Percentiles rank a stretch among this genome's conserved stretches.
phyloP scores from a whole-genome alignment of 345 rosid species.

The Hypericum perforatum region DNA sequence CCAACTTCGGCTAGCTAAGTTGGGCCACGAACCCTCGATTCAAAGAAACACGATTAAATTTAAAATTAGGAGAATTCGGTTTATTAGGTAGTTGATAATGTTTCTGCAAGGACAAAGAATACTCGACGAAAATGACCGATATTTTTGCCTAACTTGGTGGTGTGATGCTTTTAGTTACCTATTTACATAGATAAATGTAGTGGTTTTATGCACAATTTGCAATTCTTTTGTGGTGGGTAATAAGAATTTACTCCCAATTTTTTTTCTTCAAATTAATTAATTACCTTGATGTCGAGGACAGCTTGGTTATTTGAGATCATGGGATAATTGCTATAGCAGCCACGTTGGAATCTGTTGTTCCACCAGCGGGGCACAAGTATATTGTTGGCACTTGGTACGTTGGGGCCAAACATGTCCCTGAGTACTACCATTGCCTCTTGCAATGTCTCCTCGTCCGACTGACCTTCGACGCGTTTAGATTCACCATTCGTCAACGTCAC shows the following conservation, averaged over 20 bases:
- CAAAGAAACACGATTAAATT: neutral
- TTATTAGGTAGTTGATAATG: no score
- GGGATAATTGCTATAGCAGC: conserved; percentile 97
- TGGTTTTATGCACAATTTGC: no score
- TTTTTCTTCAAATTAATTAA: no score
- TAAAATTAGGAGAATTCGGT: neutral
- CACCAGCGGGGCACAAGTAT: conserved; percentile 96
- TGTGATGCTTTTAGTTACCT: no score
- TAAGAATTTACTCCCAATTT: no score
- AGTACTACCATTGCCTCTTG: conserved; percentile 85
- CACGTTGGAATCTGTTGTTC: conserved; percentile 93
- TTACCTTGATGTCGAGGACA: conserved; percentile 53
- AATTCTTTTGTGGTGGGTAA: no score
- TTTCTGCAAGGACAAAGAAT: no score
- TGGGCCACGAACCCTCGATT: neutral
- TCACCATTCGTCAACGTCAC: conserved; percentile 91
- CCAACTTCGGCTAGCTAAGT: no score
- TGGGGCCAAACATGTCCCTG: conserved; percentile 85
- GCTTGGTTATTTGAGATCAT: conserved; percentile 54
- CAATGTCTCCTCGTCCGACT: conserved; percentile 62
- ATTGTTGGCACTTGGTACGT: conserved; percentile 62
- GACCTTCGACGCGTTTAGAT: conserved; percentile 90
- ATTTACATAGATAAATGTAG: no score
- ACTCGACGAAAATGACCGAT: no score
- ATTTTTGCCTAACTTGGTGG: no score